A percentile compares a stretch with the other conserved stretches of the same genome.
phyloP scores from a whole-genome alignment of 208 protist genomes.

The Angomonas deanei region DNA sequence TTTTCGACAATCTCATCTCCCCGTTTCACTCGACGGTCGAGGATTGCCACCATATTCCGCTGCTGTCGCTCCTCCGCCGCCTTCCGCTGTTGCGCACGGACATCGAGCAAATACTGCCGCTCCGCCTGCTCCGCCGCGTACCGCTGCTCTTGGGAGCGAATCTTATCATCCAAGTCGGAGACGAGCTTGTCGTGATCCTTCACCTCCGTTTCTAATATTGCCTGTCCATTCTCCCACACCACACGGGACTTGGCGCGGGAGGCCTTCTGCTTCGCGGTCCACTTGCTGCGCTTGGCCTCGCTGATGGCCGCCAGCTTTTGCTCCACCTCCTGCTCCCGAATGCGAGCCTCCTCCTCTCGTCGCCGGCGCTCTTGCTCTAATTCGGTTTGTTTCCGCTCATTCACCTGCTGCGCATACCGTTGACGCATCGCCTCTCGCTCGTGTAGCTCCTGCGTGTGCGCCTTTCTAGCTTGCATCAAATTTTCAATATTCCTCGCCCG shows the following conservation, averaged over 20 bases:
- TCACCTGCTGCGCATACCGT: constrained; percentile 28
- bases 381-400: constrained; percentile 19
- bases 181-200: constrained; percentile 48
- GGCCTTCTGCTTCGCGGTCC: constrained; percentile 25
- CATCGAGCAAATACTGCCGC: constrained; percentile 35
- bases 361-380: constrained; percentile 25
- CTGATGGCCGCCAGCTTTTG: constrained; percentile 36
- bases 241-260: constrained; percentile 34
- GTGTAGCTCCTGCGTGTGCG: constrained; percentile 37
- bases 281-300: constrained; percentile 28
- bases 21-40: constrained; percentile 49
- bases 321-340: constrained; percentile 36
- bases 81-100: constrained; percentile 22
- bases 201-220: constrained; percentile 25
- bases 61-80: constrained; percentile 38
- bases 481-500: constrained; percentile 31
- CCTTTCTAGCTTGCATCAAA: constrained; percentile 39
- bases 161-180: constrained; percentile 42
- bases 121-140: constrained; percentile 52
- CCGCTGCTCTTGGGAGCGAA: constrained; percentile 41
- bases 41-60: constrained; percentile 26
- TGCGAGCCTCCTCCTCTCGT: constrained; percentile 15
- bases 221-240: constrained; percentile 35
- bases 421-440: constrained; percentile 29
- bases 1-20: constrained; percentile 51